Evolutionary conservation across 2,329 filamentous ascomycete genomes (phyloP).

Genomic region (Claviceps quebecensis): DNA sequence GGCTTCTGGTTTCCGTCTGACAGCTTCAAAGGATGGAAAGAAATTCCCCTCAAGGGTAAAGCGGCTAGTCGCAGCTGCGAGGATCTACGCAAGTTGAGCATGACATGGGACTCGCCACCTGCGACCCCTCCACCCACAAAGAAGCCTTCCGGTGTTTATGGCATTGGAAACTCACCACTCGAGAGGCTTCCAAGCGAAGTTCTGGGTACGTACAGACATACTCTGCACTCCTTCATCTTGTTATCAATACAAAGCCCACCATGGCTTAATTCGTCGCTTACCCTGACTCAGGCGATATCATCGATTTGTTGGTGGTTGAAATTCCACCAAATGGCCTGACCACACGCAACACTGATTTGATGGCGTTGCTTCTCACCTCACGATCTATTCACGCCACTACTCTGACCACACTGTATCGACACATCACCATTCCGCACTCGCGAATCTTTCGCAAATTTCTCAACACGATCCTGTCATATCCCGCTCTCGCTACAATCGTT

Average conservation of each 20-base stretch:
- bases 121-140: constrained; percentile 18
- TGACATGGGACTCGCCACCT: constrained; percentile 37
- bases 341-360: constrained; percentile 63
- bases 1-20: constrained; percentile 45
- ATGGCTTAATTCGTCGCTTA: neutral
- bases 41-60: constrained; percentile 44
- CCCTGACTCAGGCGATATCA: constrained; percentile 46
- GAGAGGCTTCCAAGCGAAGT: constrained; percentile 59
- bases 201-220: constrained; percentile 41
- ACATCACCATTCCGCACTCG: constrained; percentile 73
- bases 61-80: constrained; percentile 47
- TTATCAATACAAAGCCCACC: neutral
- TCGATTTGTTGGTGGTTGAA: constrained; percentile 60
- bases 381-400: constrained; percentile 59
- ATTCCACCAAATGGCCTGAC: constrained; percentile 58
- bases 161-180: constrained; percentile 40
- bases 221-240: neutral
- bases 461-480: constrained; percentile 50
- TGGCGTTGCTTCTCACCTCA: constrained; percentile 65
- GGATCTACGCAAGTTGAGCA: constrained; percentile 40
- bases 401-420: constrained; percentile 59
- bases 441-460: constrained; percentile 73
- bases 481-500: constrained; percentile 58
- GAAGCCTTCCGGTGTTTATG: constrained; percentile 16
- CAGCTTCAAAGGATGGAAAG: constrained; percentile 48